phyloP scores from a whole-genome alignment of 129 eudicot species.

The Flaveria linearis region DNA sequence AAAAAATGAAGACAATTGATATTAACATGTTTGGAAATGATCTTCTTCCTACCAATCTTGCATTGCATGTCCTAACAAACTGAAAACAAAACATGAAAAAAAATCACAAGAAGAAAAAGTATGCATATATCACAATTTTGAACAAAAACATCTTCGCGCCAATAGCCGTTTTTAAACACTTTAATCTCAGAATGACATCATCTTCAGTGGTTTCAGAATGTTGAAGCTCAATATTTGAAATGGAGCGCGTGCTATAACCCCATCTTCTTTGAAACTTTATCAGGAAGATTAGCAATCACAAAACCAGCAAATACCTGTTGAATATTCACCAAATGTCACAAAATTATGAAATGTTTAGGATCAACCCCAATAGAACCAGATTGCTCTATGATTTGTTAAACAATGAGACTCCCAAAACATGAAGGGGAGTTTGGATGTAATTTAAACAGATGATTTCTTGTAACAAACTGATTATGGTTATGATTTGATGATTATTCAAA shows the following conservation, averaged over 20 bases:
- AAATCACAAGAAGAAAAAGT: slow-evolving; percentile 12
- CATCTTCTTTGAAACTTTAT: slow-evolving; percentile 50
- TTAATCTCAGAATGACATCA: not conserved
- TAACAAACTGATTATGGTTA: not conserved
- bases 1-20: slow-evolving; percentile 28
- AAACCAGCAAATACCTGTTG: slow-evolving; percentile 87
- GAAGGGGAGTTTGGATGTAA: not conserved
- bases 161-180: slow-evolving; percentile 14
- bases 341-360: not conserved
- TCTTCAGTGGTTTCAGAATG: slow-evolving; percentile 2
- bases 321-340: not conserved
- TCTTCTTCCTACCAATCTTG: slow-evolving; percentile 26
- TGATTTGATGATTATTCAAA: not conserved
- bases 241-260: slow-evolving; percentile 53
- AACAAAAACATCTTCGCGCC: slow-evolving; percentile 18
- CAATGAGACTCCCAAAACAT: not conserved
- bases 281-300: slow-evolving; percentile 87
- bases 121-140: slow-evolving; percentile 32
- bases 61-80: slow-evolving; percentile 24
- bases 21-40: slow-evolving; percentile 35
- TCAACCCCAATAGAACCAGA: not conserved
- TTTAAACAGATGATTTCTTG: not conserved
- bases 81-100: slow-evolving; percentile 25
- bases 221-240: slow-evolving; percentile 23
- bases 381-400: not conserved